Percentiles rank a stretch among this genome's conserved stretches.
phyloP scores from a whole-genome alignment of 305 asterid species.

The Nicotiana rustica region DNA sequence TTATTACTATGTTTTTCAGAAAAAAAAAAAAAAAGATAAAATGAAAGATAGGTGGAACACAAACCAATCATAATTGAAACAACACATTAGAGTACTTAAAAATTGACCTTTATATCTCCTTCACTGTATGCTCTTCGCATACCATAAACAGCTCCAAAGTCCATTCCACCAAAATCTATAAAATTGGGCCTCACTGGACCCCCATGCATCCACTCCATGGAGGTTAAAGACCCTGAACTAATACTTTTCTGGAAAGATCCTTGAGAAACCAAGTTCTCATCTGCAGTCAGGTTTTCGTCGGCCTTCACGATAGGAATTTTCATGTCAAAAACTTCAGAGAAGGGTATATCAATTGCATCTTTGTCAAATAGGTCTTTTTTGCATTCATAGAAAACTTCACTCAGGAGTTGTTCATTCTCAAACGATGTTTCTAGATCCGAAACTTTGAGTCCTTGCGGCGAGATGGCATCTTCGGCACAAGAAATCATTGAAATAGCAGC shows the following conservation, averaged over 20 bases:
- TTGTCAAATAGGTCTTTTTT: conserved; percentile 85
- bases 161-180: conserved; percentile 74
- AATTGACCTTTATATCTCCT: conserved; percentile 87
- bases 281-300: conserved; percentile 47
- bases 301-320: conserved; percentile 52
- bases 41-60: not conserved
- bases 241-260: conserved; percentile 71
- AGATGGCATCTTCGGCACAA: conserved; percentile 73
- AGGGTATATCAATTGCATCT: conserved; percentile 71
- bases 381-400: conserved; percentile 91
- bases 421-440: conserved; percentile 78
- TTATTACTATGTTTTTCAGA: not conserved
- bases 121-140: conserved; percentile 97
- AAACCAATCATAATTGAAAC: conserved; percentile 26
- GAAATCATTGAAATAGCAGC: conserved; percentile 91
- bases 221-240: conserved; percentile 65
- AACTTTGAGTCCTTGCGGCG: conserved; percentile 70
- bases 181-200: conserved; percentile 66
- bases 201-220: conserved; percentile 64
- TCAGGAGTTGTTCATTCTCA: conserved; percentile 74
- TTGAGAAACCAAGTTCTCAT: conserved; percentile 48
- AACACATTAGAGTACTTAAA: conserved; percentile 38
- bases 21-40: not conserved
- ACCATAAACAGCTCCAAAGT: conserved; percentile 72
- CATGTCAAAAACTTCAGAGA: conserved; percentile 61